Percentiles rank a stretch among this genome's conserved stretches.
phyloP scores from a whole-genome alignment of 2,329 filamentous ascomycete species.

The Ophiocordyceps camponoti-leonardi region DNA sequence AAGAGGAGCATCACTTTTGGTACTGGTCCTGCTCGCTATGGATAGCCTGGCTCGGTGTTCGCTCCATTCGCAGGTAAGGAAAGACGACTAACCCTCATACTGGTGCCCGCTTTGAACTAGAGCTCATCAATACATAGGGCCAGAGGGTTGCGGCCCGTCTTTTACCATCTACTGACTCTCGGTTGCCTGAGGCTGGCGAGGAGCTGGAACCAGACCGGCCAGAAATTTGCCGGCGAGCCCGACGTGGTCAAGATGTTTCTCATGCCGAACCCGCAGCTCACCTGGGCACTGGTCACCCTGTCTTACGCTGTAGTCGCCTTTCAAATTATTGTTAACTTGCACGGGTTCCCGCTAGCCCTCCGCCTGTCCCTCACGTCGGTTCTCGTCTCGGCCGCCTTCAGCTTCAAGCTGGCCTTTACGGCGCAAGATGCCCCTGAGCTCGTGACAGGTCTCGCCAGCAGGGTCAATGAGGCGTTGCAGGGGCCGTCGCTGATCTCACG shows the following conservation, averaged over 20 bases:
- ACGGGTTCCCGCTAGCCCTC: slow-evolving; percentile 21
- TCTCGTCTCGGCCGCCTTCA: slow-evolving; percentile 39
- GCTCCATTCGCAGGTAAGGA: slow-evolving; percentile 24
- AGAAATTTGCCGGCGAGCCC: slow-evolving; percentile 82
- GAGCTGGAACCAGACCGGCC: slow-evolving; percentile 92
- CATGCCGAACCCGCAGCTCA: slow-evolving; percentile 39
- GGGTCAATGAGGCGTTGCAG: slow-evolving; percentile 21
- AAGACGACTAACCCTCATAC: not conserved
- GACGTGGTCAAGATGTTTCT: slow-evolving; percentile 68
- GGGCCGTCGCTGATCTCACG: slow-evolving; percentile 27
- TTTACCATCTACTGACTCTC: slow-evolving; percentile 30
- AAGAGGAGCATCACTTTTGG: slow-evolving; percentile 98
- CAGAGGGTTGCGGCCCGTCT: slow-evolving; percentile 10
- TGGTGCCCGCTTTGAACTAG: not conserved
- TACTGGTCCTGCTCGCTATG: slow-evolving; percentile 73
- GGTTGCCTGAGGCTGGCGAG: slow-evolving; percentile 47
- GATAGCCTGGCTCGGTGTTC: slow-evolving; percentile 37
- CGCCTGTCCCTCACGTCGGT: slow-evolving; percentile 22
- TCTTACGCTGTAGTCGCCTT: slow-evolving; percentile 47
- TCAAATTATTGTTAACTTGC: slow-evolving; percentile 24
- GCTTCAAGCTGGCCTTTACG: slow-evolving; percentile 85
- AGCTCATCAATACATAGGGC: slow-evolving; percentile 7
- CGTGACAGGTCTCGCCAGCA: slow-evolving; percentile 29
- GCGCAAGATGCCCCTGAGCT: slow-evolving; percentile 77
- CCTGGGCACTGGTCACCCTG: slow-evolving; percentile 58